Evolutionary conservation across 2,329 filamentous ascomycete species (phyloP).

Genomic region (Epichloe baconii): DNA sequence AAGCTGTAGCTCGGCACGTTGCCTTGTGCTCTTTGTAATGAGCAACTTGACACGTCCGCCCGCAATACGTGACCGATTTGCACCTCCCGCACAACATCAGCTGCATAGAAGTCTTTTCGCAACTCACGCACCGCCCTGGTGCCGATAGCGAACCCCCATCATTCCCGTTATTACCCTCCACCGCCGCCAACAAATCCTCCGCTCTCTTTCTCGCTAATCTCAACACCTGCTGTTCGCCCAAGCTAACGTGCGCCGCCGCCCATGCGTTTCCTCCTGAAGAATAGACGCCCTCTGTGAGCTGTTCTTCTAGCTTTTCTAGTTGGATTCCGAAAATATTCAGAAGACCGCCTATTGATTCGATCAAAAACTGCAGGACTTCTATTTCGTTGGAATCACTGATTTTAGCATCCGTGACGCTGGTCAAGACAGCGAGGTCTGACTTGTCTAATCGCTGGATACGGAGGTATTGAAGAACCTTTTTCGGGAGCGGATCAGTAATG

Average conservation of each 20-base stretch:
- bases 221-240: constrained; percentile 20
- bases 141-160: background rate
- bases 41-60: constrained; percentile 6
- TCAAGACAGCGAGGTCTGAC: constrained; percentile 16
- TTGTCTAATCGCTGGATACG: constrained; percentile 21
- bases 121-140: constrained; percentile 5
- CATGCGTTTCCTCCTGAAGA: constrained; percentile 20
- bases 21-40: constrained; percentile 9
- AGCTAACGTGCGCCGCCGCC: constrained; percentile 20
- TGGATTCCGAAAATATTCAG: constrained; percentile 18
- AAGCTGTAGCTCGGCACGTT: constrained; percentile 3
- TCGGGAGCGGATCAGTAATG: constrained; percentile 19
- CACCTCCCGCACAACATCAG: constrained; percentile 9
- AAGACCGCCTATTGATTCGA: constrained; percentile 18
- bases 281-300: constrained; percentile 18
- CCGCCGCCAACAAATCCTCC: constrained; percentile 14
- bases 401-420: constrained; percentile 11
- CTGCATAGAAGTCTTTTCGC: constrained; percentile 5
- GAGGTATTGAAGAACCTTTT: constrained; percentile 21
- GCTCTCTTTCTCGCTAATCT: constrained; percentile 19
- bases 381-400: constrained; percentile 20
- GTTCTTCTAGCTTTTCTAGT: constrained; percentile 18
- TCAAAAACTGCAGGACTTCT: constrained; percentile 18
- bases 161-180: background rate
- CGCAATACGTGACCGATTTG: constrained; percentile 7